Evolutionary conservation across 2,329 filamentous ascomycete genomes (phyloP), one percentile per base, ranked within the genome.

Genomic region (Diaporthe citrichinensis): DNA sequence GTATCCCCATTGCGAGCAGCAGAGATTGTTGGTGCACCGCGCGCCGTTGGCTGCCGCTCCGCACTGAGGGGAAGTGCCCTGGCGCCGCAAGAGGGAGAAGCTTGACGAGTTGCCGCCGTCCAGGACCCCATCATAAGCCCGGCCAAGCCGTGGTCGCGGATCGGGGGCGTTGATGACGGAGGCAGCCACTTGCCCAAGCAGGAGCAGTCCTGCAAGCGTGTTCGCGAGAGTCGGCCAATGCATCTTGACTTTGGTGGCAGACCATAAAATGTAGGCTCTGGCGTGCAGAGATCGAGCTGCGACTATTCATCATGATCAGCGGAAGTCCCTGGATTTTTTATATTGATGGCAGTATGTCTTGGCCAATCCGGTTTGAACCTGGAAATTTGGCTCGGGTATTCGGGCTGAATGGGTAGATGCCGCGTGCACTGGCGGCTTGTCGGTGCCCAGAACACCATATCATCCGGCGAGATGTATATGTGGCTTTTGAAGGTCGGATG

Each of bases 41-140:
- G 72, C 72, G 20, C 72, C 72, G 44, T 74, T 74, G 31, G 72
- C 72, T 9, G 72, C 9, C n/a, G 72, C 20, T 17, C 72, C 72
- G 25, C 72, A 74, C 31, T 74, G 51, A 14, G 72, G 49, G 14
- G 72, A 51, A 6, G 72, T 25, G 49, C 65, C 34, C 65, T 69
- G 65, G n/a, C 65, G 65, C 1, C 65, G 65, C 15, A 34, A 39
- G n/a, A 69, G 49, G 17, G 49, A 28, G n/a, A 69, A 55, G 49
- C n/a, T 31, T 36, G 31, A 31, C 17, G 17, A n/a, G 14, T 55
- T 55, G 4, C 34, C 65, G 9, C 49, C 15, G 25, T 55, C 46
- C 5, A 55, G 10, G 31, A 55, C 9, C 2, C 65, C 65, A 9
- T 69, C 15, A 17, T 69, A 69, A 20, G 34, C 65, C 3, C 65